Base-by-base conservation (phyloP, 768 basidiomycete species). In the Myochromella boudieri region DNA sequence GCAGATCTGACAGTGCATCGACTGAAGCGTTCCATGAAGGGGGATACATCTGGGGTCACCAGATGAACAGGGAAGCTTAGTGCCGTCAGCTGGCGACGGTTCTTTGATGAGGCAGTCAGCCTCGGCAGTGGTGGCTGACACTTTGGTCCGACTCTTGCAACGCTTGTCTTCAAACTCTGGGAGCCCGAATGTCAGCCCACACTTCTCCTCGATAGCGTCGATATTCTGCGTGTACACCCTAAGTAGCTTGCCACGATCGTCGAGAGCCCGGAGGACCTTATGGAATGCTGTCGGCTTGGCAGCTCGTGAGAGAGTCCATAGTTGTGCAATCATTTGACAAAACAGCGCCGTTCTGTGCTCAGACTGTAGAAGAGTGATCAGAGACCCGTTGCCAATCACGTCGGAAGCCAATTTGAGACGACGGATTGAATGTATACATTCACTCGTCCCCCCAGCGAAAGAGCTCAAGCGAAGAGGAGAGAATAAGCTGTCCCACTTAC, bases 161-260 rank as follows among this genome's bases (percentile, higher is more conserved):
- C 81, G 76, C 56, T 73, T 80, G 49, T 68, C 75, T 50, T 80
- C 76, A 51, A 80, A 82, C 46, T 78, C 77, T 20, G 91, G 91
- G 9, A 94, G 75, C n/a, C 92, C 91, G 51, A 90, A 89, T 1
- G 85, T 82, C 8, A 95, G 76, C 3, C 93, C 93, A n/a, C 80
- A 85, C 62, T 91, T 92, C 49, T 73, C 72, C 61, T 95, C 93
- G 32, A 95, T 82, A 20, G 84, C 85, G 62, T 95, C 93, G 49
- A 95, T 95, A 66, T 95, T 95, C 71, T 95, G 93, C 0, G 93
- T 94, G 65, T 95, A 95, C 2, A 92, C 89, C 20, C 93, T 77
- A 28, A 94, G 75, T 3, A 95, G 79, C 51, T 79, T 78, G 3
- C 88, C 86, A 28, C 84, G 75, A 50, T 84, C 76, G 58, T 95